phyloP scores from a whole-genome alignment of 139 green algal species.

The Monoraphidium neglectum region DNA sequence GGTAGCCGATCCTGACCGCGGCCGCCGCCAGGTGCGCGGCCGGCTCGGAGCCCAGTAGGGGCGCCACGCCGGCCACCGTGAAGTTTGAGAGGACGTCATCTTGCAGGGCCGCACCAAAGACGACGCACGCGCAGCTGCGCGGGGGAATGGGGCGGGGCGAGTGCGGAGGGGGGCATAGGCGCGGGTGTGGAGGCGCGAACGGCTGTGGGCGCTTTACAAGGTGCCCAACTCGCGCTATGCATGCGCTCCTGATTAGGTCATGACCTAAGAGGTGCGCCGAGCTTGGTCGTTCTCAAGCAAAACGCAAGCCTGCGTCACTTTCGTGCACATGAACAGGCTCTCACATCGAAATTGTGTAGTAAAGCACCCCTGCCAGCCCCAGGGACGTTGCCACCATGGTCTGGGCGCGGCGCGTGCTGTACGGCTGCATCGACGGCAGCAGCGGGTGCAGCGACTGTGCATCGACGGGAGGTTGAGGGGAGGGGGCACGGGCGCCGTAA shows the following conservation, averaged over 20 bases:
- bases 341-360: slow-evolving; percentile 7
- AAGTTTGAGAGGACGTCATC: slow-evolving; percentile 24
- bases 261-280: too few relatives aligned
- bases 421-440: slow-evolving; percentile 25
- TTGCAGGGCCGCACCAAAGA: slow-evolving; percentile 13
- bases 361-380: slow-evolving; percentile 11
- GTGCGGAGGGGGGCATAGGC: too few relatives aligned
- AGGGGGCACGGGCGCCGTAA: too few relatives aligned
- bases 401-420: slow-evolving; percentile 6
- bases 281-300: too few relatives aligned
- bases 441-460: slow-evolving; percentile 27
- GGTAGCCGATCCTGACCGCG: slow-evolving; percentile 20
- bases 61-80: slow-evolving; percentile 13
- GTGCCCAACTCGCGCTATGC: too few relatives aligned
- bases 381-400: slow-evolving; percentile 14
- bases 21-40: slow-evolving; percentile 6
- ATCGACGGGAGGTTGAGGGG: too few relatives aligned
- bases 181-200: neutral
- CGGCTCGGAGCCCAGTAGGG: slow-evolving; percentile 9
- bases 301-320: too few relatives aligned
- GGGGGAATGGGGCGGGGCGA: too few relatives aligned
- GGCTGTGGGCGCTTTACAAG: too few relatives aligned
- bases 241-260: too few relatives aligned
- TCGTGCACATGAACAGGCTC: too few relatives aligned
- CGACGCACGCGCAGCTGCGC: neutral